Percentiles rank a stretch among this genome's conserved stretches.
These are phyloP conservation scores for Pseudomonodictys pantanalensis DNA, from an alignment of 495 filamentous ascomycete genomes.

Conservation along the genomic window DNA sequence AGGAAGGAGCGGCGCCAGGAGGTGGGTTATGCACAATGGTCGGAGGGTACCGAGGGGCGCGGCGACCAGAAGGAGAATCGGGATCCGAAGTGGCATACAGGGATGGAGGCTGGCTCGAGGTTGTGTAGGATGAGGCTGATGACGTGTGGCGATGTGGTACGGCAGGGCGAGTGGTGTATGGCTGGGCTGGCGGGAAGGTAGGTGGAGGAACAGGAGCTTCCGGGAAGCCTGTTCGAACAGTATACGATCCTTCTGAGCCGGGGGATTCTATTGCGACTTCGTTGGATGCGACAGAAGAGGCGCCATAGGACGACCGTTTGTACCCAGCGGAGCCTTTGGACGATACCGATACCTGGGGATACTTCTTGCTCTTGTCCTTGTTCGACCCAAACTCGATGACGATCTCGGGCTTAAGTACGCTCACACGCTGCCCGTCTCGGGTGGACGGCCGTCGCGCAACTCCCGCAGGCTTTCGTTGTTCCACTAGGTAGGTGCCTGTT, in stretches of 20 bases:
- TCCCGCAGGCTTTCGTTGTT: slow-evolving; percentile 12
- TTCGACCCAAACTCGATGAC: slow-evolving; percentile 21
- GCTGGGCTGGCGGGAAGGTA: neutral
- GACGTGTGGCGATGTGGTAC: slow-evolving; percentile 29
- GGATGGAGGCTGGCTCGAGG: slow-evolving; percentile 23
- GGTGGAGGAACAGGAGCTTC: slow-evolving; percentile 12
- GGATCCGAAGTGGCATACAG: slow-evolving; percentile 25
- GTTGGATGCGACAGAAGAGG: slow-evolving; percentile 15
- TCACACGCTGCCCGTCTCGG: slow-evolving; percentile 8
- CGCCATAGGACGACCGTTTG: slow-evolving; percentile 25
- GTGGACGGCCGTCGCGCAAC: slow-evolving; percentile 18
- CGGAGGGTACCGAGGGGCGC: slow-evolving; percentile 17
- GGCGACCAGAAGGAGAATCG: slow-evolving; percentile 13
- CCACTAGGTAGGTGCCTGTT: slow-evolving; percentile 22
- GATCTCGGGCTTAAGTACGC: slow-evolving; percentile 26
- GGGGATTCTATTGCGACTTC: slow-evolving; percentile 26
- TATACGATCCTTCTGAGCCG: slow-evolving; percentile 22
- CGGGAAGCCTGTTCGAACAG: slow-evolving; percentile 22
- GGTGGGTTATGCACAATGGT: slow-evolving; percentile 28
- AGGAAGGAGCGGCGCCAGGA: neutral
- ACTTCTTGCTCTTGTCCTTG: slow-evolving; percentile 19
- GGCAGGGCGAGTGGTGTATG: slow-evolving; percentile 13
- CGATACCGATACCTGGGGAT: slow-evolving; percentile 1
- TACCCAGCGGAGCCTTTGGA: neutral
- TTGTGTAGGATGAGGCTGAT: slow-evolving; percentile 27